Base-by-base conservation (phyloP, 2,329 filamentous ascomycete species). In the Fusarium solani-melongenae region DNA sequence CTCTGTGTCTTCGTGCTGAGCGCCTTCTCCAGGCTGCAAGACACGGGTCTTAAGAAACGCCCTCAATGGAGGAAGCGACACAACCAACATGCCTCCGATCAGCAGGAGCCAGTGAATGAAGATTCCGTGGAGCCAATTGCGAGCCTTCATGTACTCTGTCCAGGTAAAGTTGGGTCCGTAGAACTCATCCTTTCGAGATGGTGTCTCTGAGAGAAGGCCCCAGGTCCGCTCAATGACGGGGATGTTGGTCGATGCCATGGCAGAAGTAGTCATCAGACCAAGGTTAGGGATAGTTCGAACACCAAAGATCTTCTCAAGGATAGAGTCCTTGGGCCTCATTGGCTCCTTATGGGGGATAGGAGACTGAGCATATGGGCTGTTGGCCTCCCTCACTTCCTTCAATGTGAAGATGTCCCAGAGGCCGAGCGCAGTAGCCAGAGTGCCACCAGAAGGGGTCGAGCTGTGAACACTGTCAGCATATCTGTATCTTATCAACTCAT, bases 91-190 rank as follows among this genome's bases (percentile, higher is more conserved):
- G 0, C 80, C 78, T 7, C 85, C 82, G 8, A 89, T 27, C 2
- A 84, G 63, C 17, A 91, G 67, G 2, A 81, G 79, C 71, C 87
- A 84, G 76, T 92, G 89, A 29, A 88, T 78, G 2, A 81, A 73
- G 5, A 90, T 77, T 9, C 88, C 90, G 10, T 81, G 79, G 10
- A 90, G 72, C 82, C 84, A 85, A 77, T 86, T 89, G 9, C 84
- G 82, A 4, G 86, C 83, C 70, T 84, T 86, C 78, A 85, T 84
- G 77, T 88, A 89, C 81, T 92, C 88, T 38, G 76, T 79, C 80
- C 88, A 92, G 1, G 83, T 85, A 78, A 92, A 93, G 33, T 88
- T 88, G n/a, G 88, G 85, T 0, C 91, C 91, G 74, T 92, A 92
- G 44, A 84, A 84, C 62, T 88, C 80, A 22, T 83, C 81, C 65